A percentile compares a stretch with the other conserved stretches of the same genome.
Evolutionary conservation across 192 early-diverging fungal species (phyloP).

Genomic region (Geranomyces variabilis): DNA sequence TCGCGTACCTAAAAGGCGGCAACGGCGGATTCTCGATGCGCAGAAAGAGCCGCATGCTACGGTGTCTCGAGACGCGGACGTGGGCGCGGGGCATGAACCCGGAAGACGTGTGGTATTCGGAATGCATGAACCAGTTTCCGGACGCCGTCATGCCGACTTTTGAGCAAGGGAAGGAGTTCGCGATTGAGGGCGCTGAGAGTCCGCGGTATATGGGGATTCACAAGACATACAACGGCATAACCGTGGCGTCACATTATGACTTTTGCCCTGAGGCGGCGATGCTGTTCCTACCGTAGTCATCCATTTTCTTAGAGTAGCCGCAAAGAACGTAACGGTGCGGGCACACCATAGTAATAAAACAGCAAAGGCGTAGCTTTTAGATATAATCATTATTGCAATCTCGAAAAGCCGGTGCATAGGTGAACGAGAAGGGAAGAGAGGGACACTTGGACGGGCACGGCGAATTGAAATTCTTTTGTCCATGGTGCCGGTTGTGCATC

Average conservation of each 20-base stretch:
- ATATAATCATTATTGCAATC: too few species aligned
- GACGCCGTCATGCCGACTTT: constrained; percentile 30
- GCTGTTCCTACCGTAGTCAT: neutral
- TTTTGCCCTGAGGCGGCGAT: constrained; percentile 21
- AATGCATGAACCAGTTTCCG: constrained; percentile 14
- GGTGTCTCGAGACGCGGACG: constrained; percentile 20
- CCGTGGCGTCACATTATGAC: constrained; percentile 1
- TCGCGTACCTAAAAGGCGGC: constrained; percentile 12
- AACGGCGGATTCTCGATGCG: constrained; percentile 33
- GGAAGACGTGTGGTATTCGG: constrained; percentile 28
- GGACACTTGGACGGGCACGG: too few species aligned
- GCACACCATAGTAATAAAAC: too few species aligned
- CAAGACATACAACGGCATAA: neutral
- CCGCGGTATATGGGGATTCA: constrained; percentile 22
- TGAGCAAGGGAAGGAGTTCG: constrained; percentile 19
- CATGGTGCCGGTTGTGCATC: too few species aligned
- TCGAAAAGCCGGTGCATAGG: too few species aligned
- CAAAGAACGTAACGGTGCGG: too few species aligned
- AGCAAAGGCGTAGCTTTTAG: too few species aligned
- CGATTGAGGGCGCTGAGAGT: constrained; percentile 19
- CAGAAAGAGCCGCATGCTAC: constrained; percentile 12
- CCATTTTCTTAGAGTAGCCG: too few species aligned
- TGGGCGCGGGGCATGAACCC: constrained; percentile 8
- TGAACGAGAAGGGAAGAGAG: too few species aligned
- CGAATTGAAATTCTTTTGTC: too few species aligned